Evolutionary conservation across 768 basidiomycete genomes (phyloP), one percentile per base, ranked within the genome.

Genomic region (Tulasnella sp.): DNA sequence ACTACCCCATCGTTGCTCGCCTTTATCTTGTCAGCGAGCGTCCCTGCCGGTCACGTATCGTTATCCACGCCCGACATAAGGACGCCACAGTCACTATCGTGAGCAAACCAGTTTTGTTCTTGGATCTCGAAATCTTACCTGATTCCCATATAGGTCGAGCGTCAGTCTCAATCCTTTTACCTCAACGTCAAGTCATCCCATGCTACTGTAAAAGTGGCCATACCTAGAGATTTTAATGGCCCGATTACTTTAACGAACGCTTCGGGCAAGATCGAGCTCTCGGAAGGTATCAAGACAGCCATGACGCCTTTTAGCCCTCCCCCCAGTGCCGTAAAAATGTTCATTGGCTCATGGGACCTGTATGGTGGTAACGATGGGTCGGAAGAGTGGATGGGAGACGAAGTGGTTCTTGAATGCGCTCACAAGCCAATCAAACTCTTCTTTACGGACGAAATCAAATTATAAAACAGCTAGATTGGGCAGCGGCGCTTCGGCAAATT

Each of bases 181-280:
- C 32, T 71, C 6, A 19, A 36, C 19, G 42, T 22, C 9, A 44
- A 59, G 22, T 62, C 70, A 19, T 37, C 44, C 16, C 52, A 71
- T 39, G 70, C 26, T 3, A 9, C 26, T n/a, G 35, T 71, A 7
- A 71, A 63, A 29, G 70, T 71, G 11, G 35, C 36, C 29, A 62
- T 71, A 22, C 70, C 70, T 36, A n/a, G 59, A 71, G 70, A 63
- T 36, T 71, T 71, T 36, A 62, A 67, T 34, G 70, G 70, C 11
- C 70, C 59, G 5, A 12, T 71, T 36, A 59, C 52, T 29, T 32
- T 59, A 12, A 29, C 22, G 26, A 59, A 59, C 52, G 5, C 52
- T 22, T 59, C 3, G 5, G 16, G 52, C 52, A 59, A 32, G 22
- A 22, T 29, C 12, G 52, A 59, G 16, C 26, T 59, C 6, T 59